phyloP scores from a whole-genome alignment of 352 stramenopile species.

The Saprolegnia diclina region DNA sequence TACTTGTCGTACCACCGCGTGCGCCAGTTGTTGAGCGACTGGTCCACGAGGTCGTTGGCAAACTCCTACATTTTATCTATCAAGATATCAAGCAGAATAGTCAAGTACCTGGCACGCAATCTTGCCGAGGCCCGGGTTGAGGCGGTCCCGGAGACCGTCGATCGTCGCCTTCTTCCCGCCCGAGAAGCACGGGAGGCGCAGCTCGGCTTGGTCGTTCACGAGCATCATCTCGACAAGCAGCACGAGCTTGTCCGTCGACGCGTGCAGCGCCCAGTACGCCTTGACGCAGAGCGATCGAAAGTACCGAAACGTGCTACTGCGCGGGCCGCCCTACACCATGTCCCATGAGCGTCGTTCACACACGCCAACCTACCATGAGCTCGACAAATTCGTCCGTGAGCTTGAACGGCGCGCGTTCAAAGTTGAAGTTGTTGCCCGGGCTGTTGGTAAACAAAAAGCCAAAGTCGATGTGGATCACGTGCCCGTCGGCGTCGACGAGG shows the following conservation, averaged over 20 bases:
- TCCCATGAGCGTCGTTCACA: slow-evolving; percentile 65
- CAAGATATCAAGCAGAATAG: neutral
- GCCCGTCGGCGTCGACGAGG: slow-evolving; percentile 71
- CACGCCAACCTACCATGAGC: slow-evolving; percentile 43
- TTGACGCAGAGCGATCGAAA: slow-evolving; percentile 82
- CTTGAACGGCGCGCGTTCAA: slow-evolving; percentile 86
- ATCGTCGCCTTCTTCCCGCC: slow-evolving; percentile 62
- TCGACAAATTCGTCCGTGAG: slow-evolving; percentile 78
- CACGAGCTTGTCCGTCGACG: slow-evolving; percentile 71
- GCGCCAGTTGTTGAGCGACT: slow-evolving; percentile 85
- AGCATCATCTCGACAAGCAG: slow-evolving; percentile 82
- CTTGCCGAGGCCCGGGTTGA: slow-evolving; percentile 75
- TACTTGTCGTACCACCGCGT: slow-evolving; percentile 90
- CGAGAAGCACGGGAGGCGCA: slow-evolving; percentile 55
- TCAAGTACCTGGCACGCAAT: slow-evolving; percentile 57
- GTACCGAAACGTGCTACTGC: slow-evolving; percentile 60
- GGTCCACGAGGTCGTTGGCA: slow-evolving; percentile 82
- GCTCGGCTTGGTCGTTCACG: slow-evolving; percentile 25
- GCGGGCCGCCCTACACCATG: slow-evolving; percentile 62
- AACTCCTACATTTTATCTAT: slow-evolving; percentile 30
- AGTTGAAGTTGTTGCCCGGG: slow-evolving; percentile 85
- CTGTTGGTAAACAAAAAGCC: slow-evolving; percentile 92
- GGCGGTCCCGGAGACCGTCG: slow-evolving; percentile 60
- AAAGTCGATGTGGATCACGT: slow-evolving; percentile 85
- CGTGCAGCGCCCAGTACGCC: slow-evolving; percentile 72